phyloP scores from a whole-genome alignment of 371 early-diverging fungal genomes.

The Dichotomocladium elegans region DNA sequence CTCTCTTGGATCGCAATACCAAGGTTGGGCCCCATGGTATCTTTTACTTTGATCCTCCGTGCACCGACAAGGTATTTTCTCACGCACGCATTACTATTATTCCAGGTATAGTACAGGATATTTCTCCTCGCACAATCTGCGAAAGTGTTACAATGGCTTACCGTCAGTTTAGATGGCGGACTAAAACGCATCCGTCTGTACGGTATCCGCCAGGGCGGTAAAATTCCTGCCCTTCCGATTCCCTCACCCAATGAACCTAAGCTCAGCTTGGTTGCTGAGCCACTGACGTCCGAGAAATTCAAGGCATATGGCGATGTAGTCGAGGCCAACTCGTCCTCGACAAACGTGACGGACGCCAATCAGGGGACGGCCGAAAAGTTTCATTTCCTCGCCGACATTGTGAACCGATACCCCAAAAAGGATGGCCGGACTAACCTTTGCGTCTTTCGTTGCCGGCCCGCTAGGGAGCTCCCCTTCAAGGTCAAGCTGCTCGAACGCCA shows the following conservation, averaged over 20 bases:
- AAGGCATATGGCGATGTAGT: slow-evolving; percentile 75
- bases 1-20: slow-evolving; percentile 26
- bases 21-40: slow-evolving; percentile 60
- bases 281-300: slow-evolving; percentile 64
- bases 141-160: neutral
- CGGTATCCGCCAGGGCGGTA: slow-evolving; percentile 37
- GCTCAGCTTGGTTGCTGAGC: slow-evolving; percentile 37
- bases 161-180: slow-evolving; percentile 57
- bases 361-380: slow-evolving; percentile 75
- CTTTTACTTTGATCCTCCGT: slow-evolving; percentile 65
- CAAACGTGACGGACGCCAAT: slow-evolving; percentile 55
- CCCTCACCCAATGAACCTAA: slow-evolving; percentile 1
- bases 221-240: slow-evolving; percentile 31
- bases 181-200: slow-evolving; percentile 68
- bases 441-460: slow-evolving; percentile 64
- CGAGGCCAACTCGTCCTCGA: slow-evolving; percentile 34
- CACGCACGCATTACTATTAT: slow-evolving; percentile 65
- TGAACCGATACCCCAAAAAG: slow-evolving; percentile 45
- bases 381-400: slow-evolving; percentile 57
- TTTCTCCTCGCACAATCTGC: neutral
- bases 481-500: slow-evolving; percentile 84
- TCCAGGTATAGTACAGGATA: slow-evolving; percentile 41
- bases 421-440: slow-evolving; percentile 62
- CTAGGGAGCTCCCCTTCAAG: slow-evolving; percentile 45
- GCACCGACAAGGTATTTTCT: slow-evolving; percentile 50